Evolutionary conservation across 2,329 filamentous ascomycete genomes (phyloP).

Genomic region (Claviceps pazoutovae): DNA sequence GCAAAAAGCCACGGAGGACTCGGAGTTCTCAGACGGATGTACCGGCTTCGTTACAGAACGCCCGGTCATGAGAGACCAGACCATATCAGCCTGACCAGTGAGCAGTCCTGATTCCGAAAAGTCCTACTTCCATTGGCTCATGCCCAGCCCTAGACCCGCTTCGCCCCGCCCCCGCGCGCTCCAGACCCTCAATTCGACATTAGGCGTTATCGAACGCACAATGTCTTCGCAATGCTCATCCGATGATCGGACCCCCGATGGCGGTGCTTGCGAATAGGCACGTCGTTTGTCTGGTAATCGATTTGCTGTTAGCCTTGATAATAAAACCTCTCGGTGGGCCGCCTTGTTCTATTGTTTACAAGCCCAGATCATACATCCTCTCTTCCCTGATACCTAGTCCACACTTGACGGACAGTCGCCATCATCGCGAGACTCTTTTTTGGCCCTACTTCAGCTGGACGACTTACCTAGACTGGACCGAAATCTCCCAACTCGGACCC

Average conservation of each 20-base stretch:
- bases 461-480: neutral
- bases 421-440: too few species aligned
- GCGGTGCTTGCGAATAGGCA: conserved; percentile 2
- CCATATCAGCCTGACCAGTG: neutral
- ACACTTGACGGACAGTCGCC: too few species aligned
- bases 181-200: neutral
- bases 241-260: conserved; percentile 12
- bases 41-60: too few species aligned
- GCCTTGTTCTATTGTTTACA: neutral
- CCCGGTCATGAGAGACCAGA: neutral
- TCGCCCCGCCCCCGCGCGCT: neutral
- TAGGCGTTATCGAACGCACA: conserved; percentile 5
- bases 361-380: neutral
- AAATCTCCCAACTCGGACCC: neutral
- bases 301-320: neutral
- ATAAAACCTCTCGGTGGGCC: conserved; percentile 1
- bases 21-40: neutral
- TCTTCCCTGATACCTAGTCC: neutral
- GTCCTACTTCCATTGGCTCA: neutral
- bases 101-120: neutral
- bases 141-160: neutral
- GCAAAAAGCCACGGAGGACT: neutral
- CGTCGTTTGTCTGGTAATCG: neutral
- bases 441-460: neutral
- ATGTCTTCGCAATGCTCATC: conserved; percentile 2